Conservation (phyloP, 176 grass and related monocot genomes). For the Carex littledalei region DNA sequence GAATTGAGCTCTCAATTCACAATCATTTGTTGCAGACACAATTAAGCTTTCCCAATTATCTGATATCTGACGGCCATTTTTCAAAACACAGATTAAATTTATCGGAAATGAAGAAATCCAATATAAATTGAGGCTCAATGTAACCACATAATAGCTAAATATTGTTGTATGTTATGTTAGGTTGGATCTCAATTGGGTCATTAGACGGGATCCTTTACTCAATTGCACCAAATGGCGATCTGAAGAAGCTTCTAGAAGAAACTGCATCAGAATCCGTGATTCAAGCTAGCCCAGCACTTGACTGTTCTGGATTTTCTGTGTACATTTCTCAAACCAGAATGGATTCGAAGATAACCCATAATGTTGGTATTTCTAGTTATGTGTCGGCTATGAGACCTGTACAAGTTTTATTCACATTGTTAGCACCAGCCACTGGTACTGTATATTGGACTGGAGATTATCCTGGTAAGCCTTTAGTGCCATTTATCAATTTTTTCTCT, state of each 20-base stretch:
- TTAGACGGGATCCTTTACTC: constrained; percentile 77
- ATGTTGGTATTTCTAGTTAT: constrained; percentile 35
- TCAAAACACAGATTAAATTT: neutral
- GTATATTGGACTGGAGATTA: constrained; percentile 64
- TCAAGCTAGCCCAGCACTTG: constrained; percentile 45
- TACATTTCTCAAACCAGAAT: constrained; percentile 50
- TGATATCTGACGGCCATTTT: neutral
- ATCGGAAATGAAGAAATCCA: neutral
- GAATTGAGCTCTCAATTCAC: neutral
- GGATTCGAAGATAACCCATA: constrained; percentile 50
- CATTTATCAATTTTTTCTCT: neutral
- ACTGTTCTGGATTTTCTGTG: constrained; percentile 65
- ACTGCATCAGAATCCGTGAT: constrained; percentile 55
- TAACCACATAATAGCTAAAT: neutral
- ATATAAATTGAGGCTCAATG: neutral
- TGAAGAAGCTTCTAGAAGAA: constrained; percentile 48
- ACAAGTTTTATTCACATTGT: constrained; percentile 46
- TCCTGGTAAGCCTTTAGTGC: constrained; percentile 33
- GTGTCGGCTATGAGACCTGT: constrained; percentile 48
- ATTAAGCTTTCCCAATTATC: neutral
- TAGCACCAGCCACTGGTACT: constrained; percentile 66
- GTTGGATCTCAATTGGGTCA: constrained; percentile 83
- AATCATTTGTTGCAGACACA: neutral
- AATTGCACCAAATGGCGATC: constrained; percentile 52
- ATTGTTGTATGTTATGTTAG: constrained; percentile 30